Conservation (phyloP, 225 moss, liverwort and hornwort genomes). For the Marchantia paleacea region DNA sequence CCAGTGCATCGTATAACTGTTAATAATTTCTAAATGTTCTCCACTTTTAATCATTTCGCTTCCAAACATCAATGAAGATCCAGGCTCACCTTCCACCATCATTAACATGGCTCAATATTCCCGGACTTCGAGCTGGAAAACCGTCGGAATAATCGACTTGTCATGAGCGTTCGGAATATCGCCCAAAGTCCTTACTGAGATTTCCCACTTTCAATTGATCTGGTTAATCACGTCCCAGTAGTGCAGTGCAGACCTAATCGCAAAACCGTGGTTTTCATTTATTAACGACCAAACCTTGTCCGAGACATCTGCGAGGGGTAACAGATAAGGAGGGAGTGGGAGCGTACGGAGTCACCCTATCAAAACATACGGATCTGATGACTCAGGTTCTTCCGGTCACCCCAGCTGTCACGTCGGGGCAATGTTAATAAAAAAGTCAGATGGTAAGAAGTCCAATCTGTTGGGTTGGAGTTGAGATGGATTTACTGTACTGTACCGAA, state of each 20-base stretch:
- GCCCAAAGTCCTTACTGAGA: not conserved
- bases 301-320: not conserved
- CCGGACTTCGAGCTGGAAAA: no score
- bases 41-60: not conserved
- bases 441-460: not conserved
- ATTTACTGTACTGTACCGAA: not conserved
- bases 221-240: not conserved
- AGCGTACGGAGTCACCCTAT: not conserved
- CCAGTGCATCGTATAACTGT: not conserved
- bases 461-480: not conserved
- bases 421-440: not conserved
- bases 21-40: not conserved
- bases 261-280: no score
- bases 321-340: no score
- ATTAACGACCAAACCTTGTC: not conserved
- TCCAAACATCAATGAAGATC: constrained; percentile 3
- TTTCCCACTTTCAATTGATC: not conserved
- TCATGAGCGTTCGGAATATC: not conserved
- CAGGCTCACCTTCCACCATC: not conserved
- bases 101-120: not conserved
- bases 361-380: not conserved
- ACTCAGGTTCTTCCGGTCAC: not conserved
- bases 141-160: not conserved
- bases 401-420: not conserved
- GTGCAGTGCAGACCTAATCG: not conserved